Base-by-base conservation (phyloP, 2,329 filamentous ascomycete genomes). In the Talaromyces sp. region DNA sequence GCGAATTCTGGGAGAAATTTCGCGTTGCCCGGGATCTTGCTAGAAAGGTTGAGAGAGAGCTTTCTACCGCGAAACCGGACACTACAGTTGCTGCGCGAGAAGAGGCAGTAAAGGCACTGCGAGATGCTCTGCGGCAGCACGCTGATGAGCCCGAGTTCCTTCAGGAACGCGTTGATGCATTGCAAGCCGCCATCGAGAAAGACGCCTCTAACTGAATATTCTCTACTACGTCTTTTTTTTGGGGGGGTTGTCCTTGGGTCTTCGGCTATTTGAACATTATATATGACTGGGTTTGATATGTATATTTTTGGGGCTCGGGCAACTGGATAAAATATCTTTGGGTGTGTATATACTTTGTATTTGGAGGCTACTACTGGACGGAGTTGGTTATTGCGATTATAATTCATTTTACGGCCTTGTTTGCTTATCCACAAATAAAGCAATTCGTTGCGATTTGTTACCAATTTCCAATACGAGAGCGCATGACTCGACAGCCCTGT, bases 1-100 rank as follows among this genome's bases (percentile, higher is more conserved):
- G 28, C 3, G 58, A 54, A 13, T 73, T 70, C 44, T 72, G 70
- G 70, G 52, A 59, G 0, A 63, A 62, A 53, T 56, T 68, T 10
- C 58, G 54, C 52, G 63, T 22, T 60, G 66, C 54, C 55, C 44
- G 25, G 25, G 62, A 53, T 36, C 67, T 68, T n/a, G 67, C 64
- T 27, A 63, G 57, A 33, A 54, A 55, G 11, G 61, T 60, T 15
- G 54, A 60, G 42, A 54, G 57, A 6, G 53, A 71, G 55, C 11
- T 71, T 59, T 39, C 58, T 63, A 64, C 69, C 63, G 19, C 54
- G 32, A 51, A 42, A 44, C n/a, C 60, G 15, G 60, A 57, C 15
- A 22, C 58, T 27, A 39, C 32, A 49, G 57, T 55, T 30, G 54
- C 53, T 7, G 53, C 58, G 6, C 61, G 61, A 44, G 53, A 66